These are phyloP conservation scores for Sporothrix curviconia DNA, from an alignment of 2,329 filamentous ascomycete genomes.

Conservation along the genomic window DNA sequence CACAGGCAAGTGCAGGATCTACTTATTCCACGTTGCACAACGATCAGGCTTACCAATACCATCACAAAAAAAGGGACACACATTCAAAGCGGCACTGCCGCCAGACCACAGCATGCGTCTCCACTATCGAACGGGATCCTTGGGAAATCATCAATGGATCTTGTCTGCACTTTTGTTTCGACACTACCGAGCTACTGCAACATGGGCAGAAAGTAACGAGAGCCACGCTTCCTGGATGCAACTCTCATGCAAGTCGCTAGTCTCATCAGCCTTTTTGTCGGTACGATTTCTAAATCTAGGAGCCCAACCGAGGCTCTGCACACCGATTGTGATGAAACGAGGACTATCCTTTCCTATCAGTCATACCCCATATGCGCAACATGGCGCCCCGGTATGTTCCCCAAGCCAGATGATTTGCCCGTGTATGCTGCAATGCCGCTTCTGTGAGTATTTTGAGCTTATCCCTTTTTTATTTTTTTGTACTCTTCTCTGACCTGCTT, in stretches of 20 bases:
- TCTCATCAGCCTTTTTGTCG: not conserved
- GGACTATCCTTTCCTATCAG: too few species aligned
- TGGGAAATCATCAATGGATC: too few species aligned
- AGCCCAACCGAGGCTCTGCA: not conserved
- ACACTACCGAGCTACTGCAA: not conserved
- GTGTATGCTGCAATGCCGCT: conserved; percentile 2
- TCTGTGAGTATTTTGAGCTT: not conserved
- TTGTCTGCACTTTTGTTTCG: not conserved
- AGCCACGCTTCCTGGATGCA: not conserved
- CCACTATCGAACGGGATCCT: not conserved
- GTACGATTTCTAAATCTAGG: not conserved
- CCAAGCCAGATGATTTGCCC: not conserved
- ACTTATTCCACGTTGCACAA: not conserved
- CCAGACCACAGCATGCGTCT: not conserved
- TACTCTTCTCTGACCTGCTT: not conserved
- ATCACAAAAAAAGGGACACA: not conserved
- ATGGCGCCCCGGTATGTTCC: not conserved
- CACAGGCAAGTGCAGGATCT: conserved; percentile 12
- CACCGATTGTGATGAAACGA: not conserved
- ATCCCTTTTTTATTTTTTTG: not conserved
- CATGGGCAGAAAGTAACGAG: not conserved
- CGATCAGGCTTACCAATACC: conserved; percentile 12
- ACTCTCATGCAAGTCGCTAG: not conserved
- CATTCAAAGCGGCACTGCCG: not conserved
- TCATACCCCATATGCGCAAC: too few species aligned